Evolutionary conservation across 352 stramenopile genomes (phyloP), one percentile per base, ranked within the genome.

Genomic region (Globisporangium okanoganense): DNA sequence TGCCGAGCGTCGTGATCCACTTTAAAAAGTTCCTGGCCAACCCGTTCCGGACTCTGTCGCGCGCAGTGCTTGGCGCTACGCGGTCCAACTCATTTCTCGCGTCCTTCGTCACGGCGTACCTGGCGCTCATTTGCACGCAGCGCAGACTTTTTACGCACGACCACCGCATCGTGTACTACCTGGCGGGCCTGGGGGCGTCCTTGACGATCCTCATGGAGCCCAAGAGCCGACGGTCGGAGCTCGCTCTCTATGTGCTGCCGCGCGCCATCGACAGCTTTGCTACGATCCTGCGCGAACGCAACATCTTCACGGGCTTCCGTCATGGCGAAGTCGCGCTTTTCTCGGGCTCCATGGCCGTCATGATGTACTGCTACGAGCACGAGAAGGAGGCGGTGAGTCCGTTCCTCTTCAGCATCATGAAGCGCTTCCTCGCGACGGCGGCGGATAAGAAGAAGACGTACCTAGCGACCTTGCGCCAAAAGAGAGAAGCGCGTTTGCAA

Each of bases 311-410:
- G n/a, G 80, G 83, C 56, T 72, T 93, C 45, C 72, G 67, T 20
- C 70, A 90, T 53, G 85, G 83, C 24, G 85, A 94, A 58, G 73
- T 92, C 33, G 69, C 80, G 48, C 72, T 94, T 41, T 94, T 93
- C 56, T 82, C 82, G 25, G 69, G 70, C 13, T 94, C 83, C 9
- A 94, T 93, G 83, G 72, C 78, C 9, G 69, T 85, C 47, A 86
- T 94, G 67, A 93, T 93, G 85, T 88, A 87, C 67, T 90, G 72
- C 59, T 94, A 92, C 56, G 83, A 94, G 78, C 75, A 86, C 48
- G 82, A 92, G 60, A 90, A 78, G 36, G 71, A 84, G 62, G 73
- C 79, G 4, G 78, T 92, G 71, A 80, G 71, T 41, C 68, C 78
- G 24, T 87, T 92, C 54, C 41, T 92, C 25, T 77, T 78, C 62